phyloP scores from a whole-genome alignment of 2,329 filamentous ascomycete species.

The Neofusicoccum parvum region DNA sequence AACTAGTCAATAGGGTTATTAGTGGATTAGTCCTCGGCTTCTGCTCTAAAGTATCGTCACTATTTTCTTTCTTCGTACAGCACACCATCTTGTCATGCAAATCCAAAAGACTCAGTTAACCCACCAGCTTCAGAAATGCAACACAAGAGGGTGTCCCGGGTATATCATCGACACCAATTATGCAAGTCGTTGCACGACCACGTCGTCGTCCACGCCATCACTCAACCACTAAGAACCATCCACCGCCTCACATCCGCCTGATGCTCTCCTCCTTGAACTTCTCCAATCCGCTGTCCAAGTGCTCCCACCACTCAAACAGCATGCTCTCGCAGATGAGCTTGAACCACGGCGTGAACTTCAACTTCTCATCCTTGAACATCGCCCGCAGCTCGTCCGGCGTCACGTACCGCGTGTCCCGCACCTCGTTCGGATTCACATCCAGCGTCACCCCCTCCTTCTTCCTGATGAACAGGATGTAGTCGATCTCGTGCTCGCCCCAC shows the following conservation, averaged over 20 bases:
- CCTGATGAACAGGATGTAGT: conserved; percentile 98
- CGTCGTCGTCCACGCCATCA: background rate
- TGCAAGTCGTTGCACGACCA: background rate
- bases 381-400: conserved; percentile 77
- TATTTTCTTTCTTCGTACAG: too few relatives aligned
- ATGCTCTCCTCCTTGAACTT: conserved; percentile 88
- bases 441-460: conserved; percentile 76
- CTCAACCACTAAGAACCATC: background rate
- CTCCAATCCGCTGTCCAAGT: conserved; percentile 77
- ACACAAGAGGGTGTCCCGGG: background rate
- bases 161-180: conserved; percentile 1
- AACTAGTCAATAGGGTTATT: too few relatives aligned
- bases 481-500: conserved; percentile 99
- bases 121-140: background rate
- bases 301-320: conserved; percentile 97
- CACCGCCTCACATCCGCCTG: conserved; percentile 68
- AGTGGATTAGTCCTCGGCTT: too few relatives aligned
- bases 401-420: conserved; percentile 81
- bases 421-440: conserved; percentile 83
- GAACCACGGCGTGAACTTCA: conserved; percentile 98
- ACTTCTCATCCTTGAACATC: conserved; percentile 77
- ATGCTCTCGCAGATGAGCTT: conserved; percentile 97
- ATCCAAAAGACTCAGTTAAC: background rate
- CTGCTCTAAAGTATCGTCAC: too few relatives aligned
- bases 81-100: background rate